These are phyloP conservation scores for Mycena galericulata DNA, from an alignment of 768 basidiomycete species.

Conservation along the genomic window DNA sequence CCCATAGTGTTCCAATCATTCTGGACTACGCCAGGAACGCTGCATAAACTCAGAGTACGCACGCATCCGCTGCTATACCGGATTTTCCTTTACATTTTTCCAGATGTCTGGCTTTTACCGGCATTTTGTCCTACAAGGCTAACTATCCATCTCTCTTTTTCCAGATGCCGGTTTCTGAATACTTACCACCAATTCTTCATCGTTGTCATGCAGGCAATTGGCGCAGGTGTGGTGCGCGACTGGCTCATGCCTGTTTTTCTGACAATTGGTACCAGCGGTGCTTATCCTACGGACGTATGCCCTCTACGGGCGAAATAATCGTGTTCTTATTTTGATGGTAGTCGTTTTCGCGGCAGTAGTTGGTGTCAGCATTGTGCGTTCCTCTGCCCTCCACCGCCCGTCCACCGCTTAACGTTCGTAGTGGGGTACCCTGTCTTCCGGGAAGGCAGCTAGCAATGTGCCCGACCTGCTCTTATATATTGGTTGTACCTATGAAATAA, in stretches of 20 bases:
- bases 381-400: too few species aligned
- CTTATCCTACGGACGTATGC: conserved; percentile 28
- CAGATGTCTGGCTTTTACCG: neutral
- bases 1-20: conserved; percentile 43
- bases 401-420: too few species aligned
- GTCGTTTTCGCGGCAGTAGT: neutral
- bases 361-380: conserved; percentile 3
- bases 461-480: neutral
- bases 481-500: conserved; percentile 20
- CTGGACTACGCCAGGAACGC: conserved; percentile 30
- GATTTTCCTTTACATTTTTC: neutral
- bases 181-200: conserved; percentile 27
- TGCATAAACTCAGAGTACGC: conserved; percentile 2
- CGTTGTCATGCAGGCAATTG: conserved; percentile 12
- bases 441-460: neutral
- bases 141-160: too few species aligned
- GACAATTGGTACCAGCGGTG: conserved; percentile 1
- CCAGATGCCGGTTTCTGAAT: conserved; percentile 1
- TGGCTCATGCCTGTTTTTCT: neutral
- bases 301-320: conserved; percentile 11
- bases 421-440: conserved; percentile 12
- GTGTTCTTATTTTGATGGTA: conserved; percentile 2
- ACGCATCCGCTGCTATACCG: neutral
- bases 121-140: neutral
- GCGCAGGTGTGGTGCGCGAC: conserved; percentile 13